Evolutionary conservation across 2,329 filamentous ascomycete species (phyloP), one percentile per base, ranked within the genome.

Genomic region (Aspergillus persii): DNA sequence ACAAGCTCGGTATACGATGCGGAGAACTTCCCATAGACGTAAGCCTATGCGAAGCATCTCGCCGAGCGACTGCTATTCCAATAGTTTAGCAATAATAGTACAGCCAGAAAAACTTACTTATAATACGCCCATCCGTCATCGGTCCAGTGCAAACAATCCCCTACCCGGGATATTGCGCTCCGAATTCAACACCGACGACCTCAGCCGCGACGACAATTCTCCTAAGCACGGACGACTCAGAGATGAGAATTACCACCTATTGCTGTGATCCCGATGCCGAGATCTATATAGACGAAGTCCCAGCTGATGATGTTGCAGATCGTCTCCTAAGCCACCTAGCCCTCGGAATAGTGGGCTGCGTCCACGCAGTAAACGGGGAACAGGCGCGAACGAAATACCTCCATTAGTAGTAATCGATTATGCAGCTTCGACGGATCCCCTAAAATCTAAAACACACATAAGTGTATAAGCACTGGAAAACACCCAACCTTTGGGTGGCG

Each of bases 251-350:
- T 0, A 54, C 66, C 8, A 62, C 67, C 0, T 53, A 62, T 33
- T 66, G 56, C 18, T n/a, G 64, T n/a, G 57, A 66, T 12, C 66
- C 67, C 8, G 51, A 62, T 3, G 36, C 58, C 30, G 58, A 69
- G n/a, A 61, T 64, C 1, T 66, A 62, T 1, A 66, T 68, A 11
- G 67, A 69, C 30, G 66, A 68, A 33, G 67, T 69, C 15, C 65
- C 66, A 1, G 64, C 68, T 15, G 67, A 69, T 53, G 66, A 68
- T 3, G 67, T 69, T 1, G 66, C 61, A 3, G 67, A 69, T 50
- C 60, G 67, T 9, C 48, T 66, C 8, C 30, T 66, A 0, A 39
- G 12, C 11, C 55, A 57, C 29, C 2, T 57, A 3, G 55, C 55
- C 3, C 2, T n/a, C 2, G 4, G 36, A 27, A 54, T 12, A 23